Percentiles rank a stretch among this genome's conserved stretches.
phyloP scores from a whole-genome alignment of 176 grass and related monocot species.

The Eleusine coracana region DNA sequence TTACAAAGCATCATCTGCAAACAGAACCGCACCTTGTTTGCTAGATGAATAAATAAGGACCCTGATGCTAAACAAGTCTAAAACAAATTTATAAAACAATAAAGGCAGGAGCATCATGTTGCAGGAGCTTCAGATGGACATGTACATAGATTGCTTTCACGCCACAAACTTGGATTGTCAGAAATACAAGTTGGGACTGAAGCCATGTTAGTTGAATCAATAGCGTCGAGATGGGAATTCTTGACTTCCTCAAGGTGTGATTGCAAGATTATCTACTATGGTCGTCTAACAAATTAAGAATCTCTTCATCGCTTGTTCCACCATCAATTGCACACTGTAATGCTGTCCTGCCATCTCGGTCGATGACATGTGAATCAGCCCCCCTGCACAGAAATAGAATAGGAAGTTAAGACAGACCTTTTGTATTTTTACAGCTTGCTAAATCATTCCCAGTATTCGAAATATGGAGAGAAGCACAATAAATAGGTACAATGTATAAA shows the following conservation, averaged over 20 bases:
- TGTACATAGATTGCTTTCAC: conserved; percentile 32
- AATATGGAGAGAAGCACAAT: not conserved
- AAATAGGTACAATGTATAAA: too few species aligned
- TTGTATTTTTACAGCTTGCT: not conserved
- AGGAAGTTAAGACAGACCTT: conserved; percentile 2
- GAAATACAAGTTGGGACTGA: not conserved
- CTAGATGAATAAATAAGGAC: conserved; percentile 48
- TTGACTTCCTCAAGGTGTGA: conserved; percentile 25
- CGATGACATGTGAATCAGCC: conserved; percentile 61
- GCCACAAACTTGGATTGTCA: conserved; percentile 26
- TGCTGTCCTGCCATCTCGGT: conserved; percentile 76
- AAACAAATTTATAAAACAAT: not conserved
- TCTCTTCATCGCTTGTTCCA: conserved; percentile 72
- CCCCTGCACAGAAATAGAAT: conserved; percentile 60
- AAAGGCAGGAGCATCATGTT: conserved; percentile 11
- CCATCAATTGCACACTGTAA: conserved; percentile 77
- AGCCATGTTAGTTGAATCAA: conserved; percentile 28
- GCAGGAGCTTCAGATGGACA: conserved; percentile 31
- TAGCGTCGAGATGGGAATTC: not conserved
- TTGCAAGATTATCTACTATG: conserved; percentile 63
- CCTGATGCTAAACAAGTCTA: not conserved
- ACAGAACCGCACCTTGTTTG: conserved; percentile 48
- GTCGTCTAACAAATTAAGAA: conserved; percentile 80
- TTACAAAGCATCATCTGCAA: conserved; percentile 67
- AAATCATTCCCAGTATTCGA: conserved; percentile 7